Conservation (phyloP, 2,329 filamentous ascomycete genomes). For the Phyllosticta citribraziliensis region DNA sequence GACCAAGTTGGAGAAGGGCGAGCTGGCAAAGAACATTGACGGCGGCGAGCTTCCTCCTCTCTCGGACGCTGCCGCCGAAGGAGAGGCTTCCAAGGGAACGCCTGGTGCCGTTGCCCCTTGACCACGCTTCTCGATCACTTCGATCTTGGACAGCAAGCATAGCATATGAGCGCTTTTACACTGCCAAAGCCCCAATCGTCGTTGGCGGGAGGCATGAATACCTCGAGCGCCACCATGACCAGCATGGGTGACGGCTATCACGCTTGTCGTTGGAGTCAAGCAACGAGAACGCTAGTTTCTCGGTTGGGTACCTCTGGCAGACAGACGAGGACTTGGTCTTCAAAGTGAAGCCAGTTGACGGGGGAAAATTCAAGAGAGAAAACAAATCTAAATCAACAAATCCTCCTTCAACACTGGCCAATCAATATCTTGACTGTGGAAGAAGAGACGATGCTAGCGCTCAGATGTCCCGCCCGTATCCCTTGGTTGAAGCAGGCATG, state of each 20-base stretch:
- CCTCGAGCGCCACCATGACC: not conserved
- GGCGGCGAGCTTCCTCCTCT: not conserved
- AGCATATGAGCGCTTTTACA: not conserved
- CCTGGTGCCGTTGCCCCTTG: not conserved
- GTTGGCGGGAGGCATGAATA: not conserved
- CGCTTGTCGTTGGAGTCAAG: not conserved
- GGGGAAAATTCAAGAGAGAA: not conserved
- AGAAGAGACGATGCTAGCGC: not conserved
- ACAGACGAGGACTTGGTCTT: not conserved
- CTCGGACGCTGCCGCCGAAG: not conserved
- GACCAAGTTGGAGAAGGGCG: slow-evolving; percentile 32
- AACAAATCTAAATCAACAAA: not conserved
- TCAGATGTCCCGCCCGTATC: not conserved
- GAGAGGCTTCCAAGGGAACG: not conserved
- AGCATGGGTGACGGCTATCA: not conserved
- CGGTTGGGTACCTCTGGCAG: not conserved
- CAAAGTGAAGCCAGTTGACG: too few species aligned
- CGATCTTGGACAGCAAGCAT: not conserved
- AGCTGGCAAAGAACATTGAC: not conserved
- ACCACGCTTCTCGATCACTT: not conserved
- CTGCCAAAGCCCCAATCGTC: not conserved
- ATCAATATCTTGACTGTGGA: not conserved
- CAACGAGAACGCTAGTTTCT: not conserved
- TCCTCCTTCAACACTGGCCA: too few species aligned
- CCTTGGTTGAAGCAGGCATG: too few species aligned